Evolutionary conservation across 1,284 basidiomycete species (phyloP).

Genomic region (Peniophora sp.): DNA sequence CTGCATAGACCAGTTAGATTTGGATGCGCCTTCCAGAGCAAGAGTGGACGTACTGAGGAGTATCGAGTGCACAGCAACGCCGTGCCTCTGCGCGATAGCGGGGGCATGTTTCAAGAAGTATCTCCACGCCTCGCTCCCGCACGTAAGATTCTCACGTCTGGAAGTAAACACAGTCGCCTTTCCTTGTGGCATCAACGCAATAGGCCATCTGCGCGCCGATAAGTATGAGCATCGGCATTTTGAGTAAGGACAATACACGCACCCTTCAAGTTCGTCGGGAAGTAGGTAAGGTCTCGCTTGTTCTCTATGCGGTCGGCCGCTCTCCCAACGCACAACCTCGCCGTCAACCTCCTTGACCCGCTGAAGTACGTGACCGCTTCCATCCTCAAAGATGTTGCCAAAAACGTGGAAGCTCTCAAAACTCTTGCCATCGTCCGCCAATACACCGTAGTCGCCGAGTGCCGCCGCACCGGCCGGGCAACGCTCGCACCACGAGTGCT

Average conservation of each 20-base stretch:
- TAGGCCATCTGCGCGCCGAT: constrained; percentile 31
- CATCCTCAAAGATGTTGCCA: constrained; percentile 29
- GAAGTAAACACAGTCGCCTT: constrained; percentile 18
- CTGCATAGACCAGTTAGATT: too few relatives aligned
- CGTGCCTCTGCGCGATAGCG: constrained; percentile 1
- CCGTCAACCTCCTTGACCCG: constrained; percentile 22
- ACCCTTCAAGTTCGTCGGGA: constrained; percentile 31
- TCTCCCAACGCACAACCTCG: constrained; percentile 26
- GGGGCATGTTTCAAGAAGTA: constrained; percentile 13
- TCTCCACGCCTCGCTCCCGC: constrained; percentile 1
- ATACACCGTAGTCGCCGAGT: constrained; percentile 40
- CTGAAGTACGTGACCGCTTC: constrained; percentile 26
- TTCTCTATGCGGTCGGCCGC: constrained; percentile 13
- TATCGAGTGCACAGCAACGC: constrained; percentile 1
- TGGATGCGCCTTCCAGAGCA: too few relatives aligned
- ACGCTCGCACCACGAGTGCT: constrained; percentile 34
- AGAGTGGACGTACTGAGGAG: constrained; percentile 2
- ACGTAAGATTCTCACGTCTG: constrained; percentile 1
- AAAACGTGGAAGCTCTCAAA: constrained; percentile 32
- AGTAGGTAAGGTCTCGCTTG: constrained; percentile 17
- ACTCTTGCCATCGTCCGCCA: constrained; percentile 22
- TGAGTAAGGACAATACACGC: constrained; percentile 9
- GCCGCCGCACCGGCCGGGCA: constrained; percentile 30
- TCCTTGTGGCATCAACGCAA: constrained; percentile 31
- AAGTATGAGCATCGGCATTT: not conserved